phyloP scores from a whole-genome alignment of 2,329 filamentous ascomycete species.

The Ascochyta fabae region DNA sequence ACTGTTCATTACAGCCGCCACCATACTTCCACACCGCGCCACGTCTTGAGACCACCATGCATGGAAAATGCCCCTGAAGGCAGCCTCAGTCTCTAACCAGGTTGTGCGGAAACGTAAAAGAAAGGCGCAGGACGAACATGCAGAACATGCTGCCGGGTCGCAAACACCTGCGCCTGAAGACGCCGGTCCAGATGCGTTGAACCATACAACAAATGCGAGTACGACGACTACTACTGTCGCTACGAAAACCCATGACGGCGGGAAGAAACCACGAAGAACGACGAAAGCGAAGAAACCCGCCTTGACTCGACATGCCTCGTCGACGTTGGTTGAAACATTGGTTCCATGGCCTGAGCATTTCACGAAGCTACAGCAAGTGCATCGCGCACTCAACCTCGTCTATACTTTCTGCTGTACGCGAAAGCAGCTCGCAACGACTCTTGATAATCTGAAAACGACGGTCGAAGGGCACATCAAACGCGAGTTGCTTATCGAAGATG shows the following conservation, averaged over 20 bases:
- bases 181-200: constrained; percentile 10
- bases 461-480: constrained; percentile 83
- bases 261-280: constrained; percentile 57
- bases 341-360: constrained; percentile 79
- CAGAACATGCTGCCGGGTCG: constrained; percentile 13
- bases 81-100: constrained; percentile 54
- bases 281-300: constrained; percentile 50
- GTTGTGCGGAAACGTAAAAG: constrained; percentile 55
- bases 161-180: constrained; percentile 4
- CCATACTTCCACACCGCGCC: not conserved
- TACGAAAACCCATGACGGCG: constrained; percentile 65
- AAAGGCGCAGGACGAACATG: constrained; percentile 35
- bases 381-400: constrained; percentile 87
- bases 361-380: constrained; percentile 73
- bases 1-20: constrained; percentile 1
- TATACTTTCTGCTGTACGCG: constrained; percentile 95
- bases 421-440: constrained; percentile 89
- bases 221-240: constrained; percentile 55
- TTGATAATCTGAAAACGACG: constrained; percentile 82
- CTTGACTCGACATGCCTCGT: constrained; percentile 54
- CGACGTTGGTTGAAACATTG: constrained; percentile 57
- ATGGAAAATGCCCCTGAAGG: constrained; percentile 42
- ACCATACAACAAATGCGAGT: constrained; percentile 12
- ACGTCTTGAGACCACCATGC: not conserved
- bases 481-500: constrained; percentile 74